Conservation (phyloP, 768 basidiomycete species). For the Pleurotus eryngii region DNA sequence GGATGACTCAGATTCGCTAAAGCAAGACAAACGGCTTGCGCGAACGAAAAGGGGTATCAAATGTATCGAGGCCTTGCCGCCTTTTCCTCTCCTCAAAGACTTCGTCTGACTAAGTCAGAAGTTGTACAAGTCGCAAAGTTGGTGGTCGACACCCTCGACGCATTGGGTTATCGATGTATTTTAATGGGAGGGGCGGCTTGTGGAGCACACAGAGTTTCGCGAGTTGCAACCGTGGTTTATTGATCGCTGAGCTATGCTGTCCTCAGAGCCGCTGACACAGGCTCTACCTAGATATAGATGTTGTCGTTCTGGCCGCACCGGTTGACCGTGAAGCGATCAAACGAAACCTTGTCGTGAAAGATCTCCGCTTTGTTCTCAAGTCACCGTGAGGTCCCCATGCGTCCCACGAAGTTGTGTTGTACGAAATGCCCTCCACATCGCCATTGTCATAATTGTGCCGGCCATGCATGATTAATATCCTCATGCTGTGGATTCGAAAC, state of each 20-base stretch:
- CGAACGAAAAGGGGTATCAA: no score
- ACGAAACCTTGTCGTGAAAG: constrained; percentile 17
- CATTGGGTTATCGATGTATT: not conserved
- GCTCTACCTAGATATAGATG: constrained; percentile 28
- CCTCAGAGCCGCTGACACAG: no score
- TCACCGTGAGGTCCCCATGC: constrained; percentile 23
- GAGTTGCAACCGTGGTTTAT: not conserved
- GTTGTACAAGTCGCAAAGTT: not conserved
- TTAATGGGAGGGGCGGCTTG: not conserved
- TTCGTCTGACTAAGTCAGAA: not conserved
- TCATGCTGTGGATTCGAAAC: constrained; percentile 11
- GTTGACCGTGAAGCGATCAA: constrained; percentile 27
- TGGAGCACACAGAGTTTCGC: not conserved
- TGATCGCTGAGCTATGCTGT: no score
- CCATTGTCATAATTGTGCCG: not conserved
- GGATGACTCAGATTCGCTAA: no score
- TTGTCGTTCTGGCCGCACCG: constrained; percentile 27
- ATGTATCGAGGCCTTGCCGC: no score
- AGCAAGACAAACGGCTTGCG: no score
- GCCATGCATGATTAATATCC: constrained; percentile 12
- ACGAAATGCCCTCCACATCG: not conserved
- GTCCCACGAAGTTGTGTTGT: constrained; percentile 25
- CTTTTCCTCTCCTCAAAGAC: no score
- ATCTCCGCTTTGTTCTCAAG: constrained; percentile 27
- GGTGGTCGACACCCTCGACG: not conserved